Conservation (phyloP, 2,329 filamentous ascomycete species). For the Dactylellina drechsleri region DNA sequence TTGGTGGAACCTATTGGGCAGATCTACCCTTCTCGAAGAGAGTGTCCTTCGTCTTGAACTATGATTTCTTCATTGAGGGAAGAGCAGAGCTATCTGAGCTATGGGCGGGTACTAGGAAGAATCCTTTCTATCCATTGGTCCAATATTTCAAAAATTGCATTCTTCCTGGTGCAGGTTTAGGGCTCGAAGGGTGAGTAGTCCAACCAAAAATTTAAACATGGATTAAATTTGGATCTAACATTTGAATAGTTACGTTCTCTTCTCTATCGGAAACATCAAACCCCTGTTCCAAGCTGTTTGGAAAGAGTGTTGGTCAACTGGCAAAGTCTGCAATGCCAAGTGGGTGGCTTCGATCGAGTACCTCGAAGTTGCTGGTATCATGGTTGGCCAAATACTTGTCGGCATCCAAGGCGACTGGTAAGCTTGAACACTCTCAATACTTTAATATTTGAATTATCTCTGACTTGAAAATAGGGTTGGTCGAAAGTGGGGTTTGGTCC, state of each 20-base stretch:
- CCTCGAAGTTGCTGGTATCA: slow-evolving; percentile 93
- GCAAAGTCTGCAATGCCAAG: slow-evolving; percentile 75
- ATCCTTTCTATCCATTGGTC: slow-evolving; percentile 82
- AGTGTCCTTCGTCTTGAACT: slow-evolving; percentile 77
- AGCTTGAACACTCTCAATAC: slow-evolving; percentile 41
- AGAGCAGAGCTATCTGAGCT: slow-evolving; percentile 73
- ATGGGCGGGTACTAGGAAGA: slow-evolving; percentile 82
- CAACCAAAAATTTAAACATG: neutral
- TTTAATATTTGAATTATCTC: slow-evolving; percentile 65
- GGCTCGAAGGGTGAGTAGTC: slow-evolving; percentile 76
- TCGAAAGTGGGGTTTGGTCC: slow-evolving; percentile 92
- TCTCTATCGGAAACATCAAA: slow-evolving; percentile 93
- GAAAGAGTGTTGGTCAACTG: slow-evolving; percentile 77
- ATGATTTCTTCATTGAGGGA: slow-evolving; percentile 72
- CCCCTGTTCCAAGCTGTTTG: slow-evolving; percentile 82
- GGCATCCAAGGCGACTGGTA: slow-evolving; percentile 79
- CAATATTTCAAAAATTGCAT: slow-evolving; percentile 93
- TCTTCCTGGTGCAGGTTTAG: slow-evolving; percentile 88
- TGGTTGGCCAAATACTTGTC: slow-evolving; percentile 88
- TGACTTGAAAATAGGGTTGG: slow-evolving; percentile 73
- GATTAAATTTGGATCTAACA: slow-evolving; percentile 4
- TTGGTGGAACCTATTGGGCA: slow-evolving; percentile 89
- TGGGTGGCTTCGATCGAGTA: slow-evolving; percentile 90
- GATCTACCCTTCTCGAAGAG: slow-evolving; percentile 79
- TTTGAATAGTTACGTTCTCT: slow-evolving; percentile 79